Base-by-base conservation (phyloP, 768 basidiomycete genomes). In the Hydnomerulius pinastri region DNA sequence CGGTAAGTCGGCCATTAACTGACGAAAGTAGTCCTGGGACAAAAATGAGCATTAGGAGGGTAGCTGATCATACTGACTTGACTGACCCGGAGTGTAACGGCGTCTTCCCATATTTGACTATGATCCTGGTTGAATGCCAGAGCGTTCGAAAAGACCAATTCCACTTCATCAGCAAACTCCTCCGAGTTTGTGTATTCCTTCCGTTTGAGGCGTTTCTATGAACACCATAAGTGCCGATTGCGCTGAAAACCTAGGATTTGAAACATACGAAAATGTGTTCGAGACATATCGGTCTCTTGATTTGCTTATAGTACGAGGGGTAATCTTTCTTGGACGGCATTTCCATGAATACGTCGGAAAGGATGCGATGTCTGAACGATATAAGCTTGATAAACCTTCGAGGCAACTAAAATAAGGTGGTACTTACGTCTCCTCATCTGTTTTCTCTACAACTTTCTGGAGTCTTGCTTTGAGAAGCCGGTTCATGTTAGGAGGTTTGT, bases 121-220 rank as follows among this genome's bases (percentile, higher is more conserved):
- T 87, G 83, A 24, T 96, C 93, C 61, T 82, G 84, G 59, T 98
- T 98, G 71, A 94, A 98, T 50, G 79, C 70, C 65, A 91, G 76
- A 9, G 93, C 95, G 64, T 98, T 98, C 6, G 83, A 80, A 70
- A 94, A 96, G 21, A 98, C 87, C 35, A 94, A 78, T 59, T 94
- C 91, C 12, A 95, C 87, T 51, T 98, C 95, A 8, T 81, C 81
- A 37, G 87, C 86, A 61, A 95, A 96, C 21, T 87, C 85, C 4
- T 78, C 73, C 5, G 80, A 71, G 2, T 75, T 79, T 18, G 64
- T 60, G 63, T 96, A 98, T 57, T 88, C 85, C 64, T 92, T 89
- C 49, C 81, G 81, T 62, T 90, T 86, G 55, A 96, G 73, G 42
- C 81, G 82, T 81, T 85, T 86, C 94, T 98, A 58, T 24, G 27